phyloP scores from a whole-genome alignment of 148 eudicot genomes.

The Fagopyrum tataricum region DNA sequence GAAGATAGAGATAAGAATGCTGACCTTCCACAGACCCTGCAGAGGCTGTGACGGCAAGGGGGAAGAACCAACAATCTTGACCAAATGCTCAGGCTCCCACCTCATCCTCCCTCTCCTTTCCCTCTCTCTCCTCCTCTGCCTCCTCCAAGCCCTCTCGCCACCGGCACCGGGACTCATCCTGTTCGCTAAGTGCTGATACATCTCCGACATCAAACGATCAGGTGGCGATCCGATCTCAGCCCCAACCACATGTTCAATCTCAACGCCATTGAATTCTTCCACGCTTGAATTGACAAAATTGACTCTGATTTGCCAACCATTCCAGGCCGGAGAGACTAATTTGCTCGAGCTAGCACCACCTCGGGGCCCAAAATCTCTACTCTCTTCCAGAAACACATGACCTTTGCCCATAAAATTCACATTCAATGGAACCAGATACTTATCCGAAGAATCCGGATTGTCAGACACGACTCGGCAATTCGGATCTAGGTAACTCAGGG shows the following conservation, averaged over 20 bases:
- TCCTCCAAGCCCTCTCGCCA: conserved; percentile 66
- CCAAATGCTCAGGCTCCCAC: conserved; percentile 86
- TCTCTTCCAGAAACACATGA: conserved; percentile 72
- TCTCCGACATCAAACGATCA: conserved; percentile 57
- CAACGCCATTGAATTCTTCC: conserved; percentile 29
- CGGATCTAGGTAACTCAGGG: conserved; percentile 40
- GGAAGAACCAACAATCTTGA: conserved; percentile 67
- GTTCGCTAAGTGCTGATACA: conserved; percentile 82
- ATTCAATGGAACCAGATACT: conserved; percentile 49
- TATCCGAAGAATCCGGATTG: conserved; percentile 20
- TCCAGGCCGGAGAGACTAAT: neutral
- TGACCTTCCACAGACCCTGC: conserved; percentile 98
- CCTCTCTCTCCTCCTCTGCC: conserved; percentile 83
- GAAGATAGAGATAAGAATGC: neutral
- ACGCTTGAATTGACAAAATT: conserved; percentile 23
- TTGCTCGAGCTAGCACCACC: no score
- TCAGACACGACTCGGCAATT: conserved; percentile 19
- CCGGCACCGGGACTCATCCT: conserved; percentile 62
- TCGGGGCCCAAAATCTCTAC: conserved; percentile 6
- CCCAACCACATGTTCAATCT: conserved; percentile 25
- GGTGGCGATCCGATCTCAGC: conserved; percentile 48
- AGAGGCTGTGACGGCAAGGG: conserved; percentile 64
- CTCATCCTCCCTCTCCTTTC: conserved; percentile 60
- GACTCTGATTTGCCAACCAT: conserved; percentile 19
- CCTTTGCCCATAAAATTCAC: conserved; percentile 57